Evolutionary conservation across 2,329 filamentous ascomycete genomes (phyloP), one percentile per base, ranked within the genome.

Genomic region (Epichloe elymi): DNA sequence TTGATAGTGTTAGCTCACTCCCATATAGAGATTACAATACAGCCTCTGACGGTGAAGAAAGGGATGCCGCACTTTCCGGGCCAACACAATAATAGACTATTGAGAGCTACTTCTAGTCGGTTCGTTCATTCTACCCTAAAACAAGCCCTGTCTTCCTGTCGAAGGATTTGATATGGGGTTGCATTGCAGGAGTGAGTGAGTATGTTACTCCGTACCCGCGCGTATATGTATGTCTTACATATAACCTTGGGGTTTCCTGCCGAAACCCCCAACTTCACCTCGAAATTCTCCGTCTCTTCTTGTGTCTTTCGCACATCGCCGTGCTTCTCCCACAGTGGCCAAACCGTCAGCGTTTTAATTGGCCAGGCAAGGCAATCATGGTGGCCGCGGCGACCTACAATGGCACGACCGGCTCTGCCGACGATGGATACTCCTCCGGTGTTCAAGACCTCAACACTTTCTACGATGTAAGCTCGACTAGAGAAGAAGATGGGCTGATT

Each of bases 401-500:
- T 60, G 77, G 76, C 62, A 75, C 71, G 50, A 60, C 60, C 33
- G 75, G 67, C 53, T 61, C 62, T 56, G 74, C 76, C 61, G 68
- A 77, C 61, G 66, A 69, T 55, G 77, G 77, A 53, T 74, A 75
- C 64, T 75, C 75, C 49, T 62, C 66, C 49, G 63, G 59, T 11
- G 66, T 70, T 70, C 82, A 70, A 74, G 79, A 95, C 67, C 76
- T 95, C 58, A 95, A 95, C 68, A 71, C 90, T 60, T 94, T 80
- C 69, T 95, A 95, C 70, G 79, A 88, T 66, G 84, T 86, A 71
- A 58, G 76, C 35, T 42, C 52, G 38, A 23, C 41, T 11, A 46
- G 26, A 15, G 2, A 17, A 39, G 6, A 8, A 10, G 15, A 33
- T n/a, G 8, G 19, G 23, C 23, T 7, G 23, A 23, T 23, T 0